Evolutionary conservation across 345 rosid genomes (phyloP).

Genomic region (Hibiscus mutabilis): DNA sequence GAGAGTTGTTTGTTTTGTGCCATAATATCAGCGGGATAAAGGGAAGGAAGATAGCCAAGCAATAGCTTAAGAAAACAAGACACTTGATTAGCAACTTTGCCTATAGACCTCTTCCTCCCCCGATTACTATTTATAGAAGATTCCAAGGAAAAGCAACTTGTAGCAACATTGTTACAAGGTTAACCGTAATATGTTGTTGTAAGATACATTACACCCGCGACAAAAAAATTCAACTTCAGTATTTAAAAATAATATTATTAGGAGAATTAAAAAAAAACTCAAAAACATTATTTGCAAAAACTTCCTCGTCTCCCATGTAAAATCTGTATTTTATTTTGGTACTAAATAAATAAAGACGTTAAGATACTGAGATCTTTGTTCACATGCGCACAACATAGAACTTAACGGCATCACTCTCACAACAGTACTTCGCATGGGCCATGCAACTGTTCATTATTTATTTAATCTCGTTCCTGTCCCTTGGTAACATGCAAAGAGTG

Average conservation of each 20-base stretch:
- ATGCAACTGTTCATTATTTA: not conserved
- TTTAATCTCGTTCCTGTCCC: not conserved
- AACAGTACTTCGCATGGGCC: constrained; percentile 1
- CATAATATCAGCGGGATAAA: constrained; percentile 19
- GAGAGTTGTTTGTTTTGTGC: constrained; percentile 28
- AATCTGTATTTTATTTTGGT: too few relatives aligned
- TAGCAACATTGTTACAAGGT: too few relatives aligned
- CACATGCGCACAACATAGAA: constrained; percentile 4
- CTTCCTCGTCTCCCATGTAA: too few relatives aligned
- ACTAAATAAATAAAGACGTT: not conserved
- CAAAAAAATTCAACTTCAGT: too few relatives aligned
- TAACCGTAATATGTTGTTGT: too few relatives aligned
- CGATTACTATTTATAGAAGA: constrained; percentile 14
- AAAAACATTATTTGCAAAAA: too few relatives aligned
- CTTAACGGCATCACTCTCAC: not conserved
- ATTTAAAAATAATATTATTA: too few relatives aligned
- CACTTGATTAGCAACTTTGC: constrained; percentile 1
- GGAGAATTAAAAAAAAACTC: too few relatives aligned
- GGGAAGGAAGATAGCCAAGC: not conserved
- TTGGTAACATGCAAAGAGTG: not conserved
- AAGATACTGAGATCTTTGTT: not conserved
- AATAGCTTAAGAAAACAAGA: not conserved
- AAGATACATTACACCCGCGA: too few relatives aligned
- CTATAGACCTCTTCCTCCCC: not conserved
- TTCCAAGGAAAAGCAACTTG: not conserved